Evolutionary conservation across 108 stramenopile genomes (phyloP).

Genomic region (Nitzschia palea): DNA sequence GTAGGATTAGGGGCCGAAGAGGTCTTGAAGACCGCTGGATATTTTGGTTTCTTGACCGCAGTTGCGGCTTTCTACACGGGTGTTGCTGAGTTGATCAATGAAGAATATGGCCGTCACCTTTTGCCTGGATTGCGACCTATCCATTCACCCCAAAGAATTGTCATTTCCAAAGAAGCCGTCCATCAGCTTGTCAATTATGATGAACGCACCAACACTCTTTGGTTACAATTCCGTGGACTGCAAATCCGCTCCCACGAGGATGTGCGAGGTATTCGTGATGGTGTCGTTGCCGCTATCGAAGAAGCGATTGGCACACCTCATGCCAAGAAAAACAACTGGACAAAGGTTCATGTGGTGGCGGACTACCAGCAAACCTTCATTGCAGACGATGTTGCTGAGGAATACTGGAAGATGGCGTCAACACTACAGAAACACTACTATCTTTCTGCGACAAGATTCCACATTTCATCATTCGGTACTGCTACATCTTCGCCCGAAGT

Average conservation of each 20-base stretch:
- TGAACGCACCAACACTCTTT: constrained; percentile 6
- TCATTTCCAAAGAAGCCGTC: constrained; percentile 13
- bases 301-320: background rate
- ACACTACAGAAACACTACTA: constrained; percentile 2
- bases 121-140: constrained; percentile 18
- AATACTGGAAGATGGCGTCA: constrained; percentile 19
- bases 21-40: constrained; percentile 20
- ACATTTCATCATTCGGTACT: constrained; percentile 23
- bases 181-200: constrained; percentile 4
- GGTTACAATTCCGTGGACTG: constrained; percentile 21
- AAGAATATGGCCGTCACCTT: constrained; percentile 26
- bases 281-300: constrained; percentile 2
- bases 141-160: constrained; percentile 10
- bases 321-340: background rate
- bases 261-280: constrained; percentile 16
- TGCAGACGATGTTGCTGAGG: constrained; percentile 4
- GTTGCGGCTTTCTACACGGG: constrained; percentile 21
- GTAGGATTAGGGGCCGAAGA: background rate
- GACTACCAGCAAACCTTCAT: constrained; percentile 16
- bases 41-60: constrained; percentile 26
- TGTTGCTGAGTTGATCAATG: constrained; percentile 31
- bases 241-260: constrained; percentile 9
- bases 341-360: constrained; percentile 18
- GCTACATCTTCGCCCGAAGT: no score
- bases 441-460: constrained; percentile 17